Conservation (phyloP, 2,329 filamentous ascomycete genomes). For the Trichophyton verrucosum region DNA sequence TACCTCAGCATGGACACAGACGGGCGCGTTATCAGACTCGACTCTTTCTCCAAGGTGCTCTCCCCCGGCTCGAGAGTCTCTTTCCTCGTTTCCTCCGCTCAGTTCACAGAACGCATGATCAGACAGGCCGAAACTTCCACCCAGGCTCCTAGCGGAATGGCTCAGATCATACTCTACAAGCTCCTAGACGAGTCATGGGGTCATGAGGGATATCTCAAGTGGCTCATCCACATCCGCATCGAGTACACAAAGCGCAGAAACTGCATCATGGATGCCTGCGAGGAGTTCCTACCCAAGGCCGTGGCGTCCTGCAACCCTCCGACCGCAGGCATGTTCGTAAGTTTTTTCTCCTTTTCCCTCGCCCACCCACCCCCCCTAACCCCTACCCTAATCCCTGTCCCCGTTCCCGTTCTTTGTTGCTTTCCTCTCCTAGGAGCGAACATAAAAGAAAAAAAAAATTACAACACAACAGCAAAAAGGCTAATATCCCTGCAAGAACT, state of each 20-base stretch:
- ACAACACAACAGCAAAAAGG: neutral
- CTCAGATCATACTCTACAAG: slow-evolving; percentile 75
- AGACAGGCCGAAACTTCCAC: slow-evolving; percentile 72
- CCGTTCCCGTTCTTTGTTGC: neutral
- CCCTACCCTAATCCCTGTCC: neutral
- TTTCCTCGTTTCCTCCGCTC: slow-evolving; percentile 79
- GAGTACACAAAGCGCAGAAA: slow-evolving; percentile 74
- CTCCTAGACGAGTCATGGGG: slow-evolving; percentile 91
- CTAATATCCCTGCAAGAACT: slow-evolving; percentile 23
- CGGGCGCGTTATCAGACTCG: slow-evolving; percentile 77
- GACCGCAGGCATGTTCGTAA: slow-evolving; percentile 84
- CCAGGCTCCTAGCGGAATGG: slow-evolving; percentile 75
- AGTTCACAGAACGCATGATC: slow-evolving; percentile 70
- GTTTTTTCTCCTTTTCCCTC: slow-evolving; percentile 26
- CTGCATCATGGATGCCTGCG: slow-evolving; percentile 63
- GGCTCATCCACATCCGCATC: slow-evolving; percentile 69
- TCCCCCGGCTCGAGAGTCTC: slow-evolving; percentile 69
- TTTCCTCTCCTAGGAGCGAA: too few relatives aligned
- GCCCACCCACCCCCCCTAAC: neutral
- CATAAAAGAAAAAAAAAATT: neutral
- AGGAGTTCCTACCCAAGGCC: slow-evolving; percentile 57
- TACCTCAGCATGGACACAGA: slow-evolving; percentile 71
- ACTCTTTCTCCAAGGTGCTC: slow-evolving; percentile 88
- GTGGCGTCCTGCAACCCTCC: slow-evolving; percentile 68
- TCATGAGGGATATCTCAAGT: slow-evolving; percentile 75